Percentiles rank a stretch among this genome's conserved stretches.
Evolutionary conservation across 331 rosid genomes (phyloP).

Genomic region (Spiraea crenata): DNA sequence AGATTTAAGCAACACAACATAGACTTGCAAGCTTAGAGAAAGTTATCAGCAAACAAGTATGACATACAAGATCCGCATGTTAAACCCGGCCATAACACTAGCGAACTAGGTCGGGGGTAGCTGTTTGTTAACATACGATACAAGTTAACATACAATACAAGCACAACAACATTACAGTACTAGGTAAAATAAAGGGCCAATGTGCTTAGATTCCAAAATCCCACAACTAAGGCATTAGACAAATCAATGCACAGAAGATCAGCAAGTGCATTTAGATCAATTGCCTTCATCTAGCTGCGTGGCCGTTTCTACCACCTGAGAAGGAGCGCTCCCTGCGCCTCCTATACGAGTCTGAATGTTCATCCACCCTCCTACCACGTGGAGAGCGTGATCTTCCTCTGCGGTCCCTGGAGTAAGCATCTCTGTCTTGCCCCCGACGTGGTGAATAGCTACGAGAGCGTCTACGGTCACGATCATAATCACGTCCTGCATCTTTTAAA

Average conservation of each 20-base stretch:
- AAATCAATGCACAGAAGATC: neutral
- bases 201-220: neutral
- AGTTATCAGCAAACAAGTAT: neutral
- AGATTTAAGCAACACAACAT: neutral
- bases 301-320: constrained; percentile 15
- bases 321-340: constrained; percentile 32
- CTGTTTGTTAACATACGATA: neutral
- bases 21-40: neutral
- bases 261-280: neutral
- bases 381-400: constrained; percentile 48
- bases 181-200: neutral
- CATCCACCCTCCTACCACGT: constrained; percentile 29
- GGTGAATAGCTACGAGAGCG: constrained; percentile 48
- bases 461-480: constrained; percentile 19
- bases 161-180: constrained; percentile 2
- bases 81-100: neutral
- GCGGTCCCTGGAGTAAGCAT: constrained; percentile 31
- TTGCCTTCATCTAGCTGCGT: constrained; percentile 9
- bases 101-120: neutral
- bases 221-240: neutral
- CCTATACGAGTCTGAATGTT: constrained; percentile 27
- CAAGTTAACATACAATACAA: neutral
- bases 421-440: constrained; percentile 36
- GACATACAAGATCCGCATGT: neutral
- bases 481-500: constrained; percentile 19